Base-by-base conservation (phyloP, 2,329 filamentous ascomycete genomes). In the Arthroderma sp. region DNA sequence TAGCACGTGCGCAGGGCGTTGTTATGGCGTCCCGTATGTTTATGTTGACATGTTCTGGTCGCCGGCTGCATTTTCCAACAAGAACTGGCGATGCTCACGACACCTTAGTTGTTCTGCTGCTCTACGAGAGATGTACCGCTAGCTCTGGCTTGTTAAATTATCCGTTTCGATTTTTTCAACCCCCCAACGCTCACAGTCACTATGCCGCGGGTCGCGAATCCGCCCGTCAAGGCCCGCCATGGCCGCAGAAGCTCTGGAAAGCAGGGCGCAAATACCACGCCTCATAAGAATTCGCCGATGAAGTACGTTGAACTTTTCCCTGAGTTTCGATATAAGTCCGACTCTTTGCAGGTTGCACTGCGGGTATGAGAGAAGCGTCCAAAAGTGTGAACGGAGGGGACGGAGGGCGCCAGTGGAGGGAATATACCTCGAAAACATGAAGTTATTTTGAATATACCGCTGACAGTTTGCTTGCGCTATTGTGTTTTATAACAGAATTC, bases 401-500 rank as follows among this genome's bases (percentile, higher is more conserved):
- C 29, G 22, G 6, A 42, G n/a, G 6, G 15, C 15, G 4, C 5
- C 11, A 42, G 11, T 30, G 8, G 40, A 32, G 40, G 40, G 40
- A 42, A 42, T 33, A 32, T 22, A 27, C 29, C 30, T 28, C 40
- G 10, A n/a, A 34, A 11, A n/a, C 36, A 37, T n/a, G 31, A 11
- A 42, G 40, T 27, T 15, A 28, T 30, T 15, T 8, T 34, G 32
- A 15, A 10, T 2, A 34, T 8, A 34, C 11, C n/a, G 30, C 40
- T 42, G 15, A 42, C n/a, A 4, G n/a, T 15, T 11, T 29, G 29
- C 5, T 15, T 31, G 39, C 29, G 29, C 39, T 3, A 31, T n/a
- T 34, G 40, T 32, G 40, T 22, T 22, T 27, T 42, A 38, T 56
- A 32, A 46, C 44, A 94, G 86, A 62, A 93, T 98, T 48, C 88